Conservation (phyloP, 2,329 filamentous ascomycete genomes). For the Ophiocordyceps camponoti-floridani region DNA sequence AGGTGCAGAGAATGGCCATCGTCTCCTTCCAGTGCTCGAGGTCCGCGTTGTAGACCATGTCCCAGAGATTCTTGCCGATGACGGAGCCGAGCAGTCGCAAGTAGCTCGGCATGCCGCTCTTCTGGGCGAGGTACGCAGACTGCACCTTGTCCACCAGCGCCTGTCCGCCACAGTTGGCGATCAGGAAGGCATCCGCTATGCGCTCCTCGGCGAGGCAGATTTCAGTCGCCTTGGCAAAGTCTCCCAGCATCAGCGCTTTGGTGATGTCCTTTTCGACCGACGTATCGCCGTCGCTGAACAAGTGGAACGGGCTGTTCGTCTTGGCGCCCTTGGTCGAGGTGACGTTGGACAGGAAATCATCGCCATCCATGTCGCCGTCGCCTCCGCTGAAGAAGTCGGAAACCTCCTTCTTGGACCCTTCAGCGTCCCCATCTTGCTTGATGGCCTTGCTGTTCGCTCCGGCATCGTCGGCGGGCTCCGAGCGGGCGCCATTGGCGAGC, state of each 20-base stretch:
- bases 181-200: conserved; percentile 92
- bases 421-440: conserved; percentile 12
- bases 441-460: conserved; percentile 11
- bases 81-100: conserved; percentile 79
- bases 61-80: conserved; percentile 93
- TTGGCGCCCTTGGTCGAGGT: conserved; percentile 80
- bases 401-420: conserved; percentile 40
- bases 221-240: conserved; percentile 79
- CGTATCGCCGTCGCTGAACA: conserved; percentile 72
- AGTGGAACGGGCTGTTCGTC: conserved; percentile 84
- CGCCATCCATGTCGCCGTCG: conserved; percentile 49
- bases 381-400: conserved; percentile 66
- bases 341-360: conserved; percentile 74
- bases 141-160: conserved; percentile 90
- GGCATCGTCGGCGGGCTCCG: conserved; percentile 9
- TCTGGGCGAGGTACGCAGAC: conserved; percentile 71
- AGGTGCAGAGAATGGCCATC: conserved; percentile 91
- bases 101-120: conserved; percentile 74
- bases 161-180: conserved; percentile 90
- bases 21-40: conserved; percentile 90
- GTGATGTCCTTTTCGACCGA: conserved; percentile 76
- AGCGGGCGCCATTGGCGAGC: conserved; percentile 27
- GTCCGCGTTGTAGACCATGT: conserved; percentile 92
- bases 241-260: conserved; percentile 69
- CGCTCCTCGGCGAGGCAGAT: conserved; percentile 77